Percentiles rank a stretch among this genome's conserved stretches.
Conservation (phyloP, 2,329 filamentous ascomycete species). For the Magnaporthiopsis incrustans region DNA sequence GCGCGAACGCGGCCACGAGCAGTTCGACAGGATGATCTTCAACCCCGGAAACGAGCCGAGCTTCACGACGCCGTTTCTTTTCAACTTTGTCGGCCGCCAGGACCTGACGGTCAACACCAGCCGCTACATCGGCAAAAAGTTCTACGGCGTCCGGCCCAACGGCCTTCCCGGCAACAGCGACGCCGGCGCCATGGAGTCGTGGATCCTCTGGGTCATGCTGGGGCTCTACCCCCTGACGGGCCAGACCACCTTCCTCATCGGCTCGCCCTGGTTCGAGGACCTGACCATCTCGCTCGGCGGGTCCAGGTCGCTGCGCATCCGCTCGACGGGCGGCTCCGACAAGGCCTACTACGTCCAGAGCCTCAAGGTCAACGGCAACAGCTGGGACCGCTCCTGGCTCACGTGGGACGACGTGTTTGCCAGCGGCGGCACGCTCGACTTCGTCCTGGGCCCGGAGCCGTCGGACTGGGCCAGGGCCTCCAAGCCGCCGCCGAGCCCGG, state of each 20-base stretch:
- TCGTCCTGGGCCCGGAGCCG: conserved; percentile 48
- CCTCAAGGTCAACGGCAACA: conserved; percentile 54
- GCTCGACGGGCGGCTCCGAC: conserved; percentile 39
- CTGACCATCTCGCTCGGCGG: conserved; percentile 51
- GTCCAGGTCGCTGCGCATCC: conserved; percentile 46
- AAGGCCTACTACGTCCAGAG: conserved; percentile 55
- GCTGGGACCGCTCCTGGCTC: conserved; percentile 58
- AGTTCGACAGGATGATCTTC: conserved; percentile 50
- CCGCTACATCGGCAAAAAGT: conserved; percentile 49
- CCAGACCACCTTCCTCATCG: conserved; percentile 59
- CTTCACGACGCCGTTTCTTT: conserved; percentile 61
- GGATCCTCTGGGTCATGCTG: conserved; percentile 61
- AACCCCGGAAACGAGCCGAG: conserved; percentile 61
- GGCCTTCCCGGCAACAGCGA: conserved; percentile 65
- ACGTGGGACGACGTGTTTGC: conserved; percentile 59
- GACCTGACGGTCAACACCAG: conserved; percentile 51
- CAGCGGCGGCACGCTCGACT: conserved; percentile 54
- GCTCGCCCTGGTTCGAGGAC: conserved; percentile 54
- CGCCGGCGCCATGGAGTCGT: conserved; percentile 65
- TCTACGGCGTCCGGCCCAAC: conserved; percentile 44
- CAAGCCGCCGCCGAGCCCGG: conserved; percentile 51
- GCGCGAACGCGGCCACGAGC: conserved; percentile 28
- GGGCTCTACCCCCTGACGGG: conserved; percentile 61
- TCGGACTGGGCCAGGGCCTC: conserved; percentile 50
- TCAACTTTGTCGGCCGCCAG: conserved; percentile 58